Conservation (phyloP, 164 flowering plant genomes). For the Magnolia sinica region DNA sequence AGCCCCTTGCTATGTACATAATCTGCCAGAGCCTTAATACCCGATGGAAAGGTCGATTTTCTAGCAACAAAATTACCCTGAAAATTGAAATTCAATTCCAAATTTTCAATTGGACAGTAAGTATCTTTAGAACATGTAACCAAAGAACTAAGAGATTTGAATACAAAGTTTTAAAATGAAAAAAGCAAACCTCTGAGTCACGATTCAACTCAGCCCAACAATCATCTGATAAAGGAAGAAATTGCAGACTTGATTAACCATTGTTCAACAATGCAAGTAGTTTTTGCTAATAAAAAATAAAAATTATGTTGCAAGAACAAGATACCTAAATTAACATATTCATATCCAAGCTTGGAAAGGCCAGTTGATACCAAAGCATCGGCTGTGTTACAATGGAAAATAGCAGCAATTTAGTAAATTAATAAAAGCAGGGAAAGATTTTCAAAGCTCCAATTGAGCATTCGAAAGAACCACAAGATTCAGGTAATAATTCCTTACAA, state of each 20-base stretch:
- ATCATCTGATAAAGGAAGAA: conserved; percentile 8
- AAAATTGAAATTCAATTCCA: background rate
- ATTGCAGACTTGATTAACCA: background rate
- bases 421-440: background rate
- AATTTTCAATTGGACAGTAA: background rate
- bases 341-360: conserved; percentile 11
- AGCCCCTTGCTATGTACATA: conserved; percentile 65
- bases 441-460: background rate
- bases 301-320: too few relatives aligned
- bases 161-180: background rate
- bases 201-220: conserved; percentile 14
- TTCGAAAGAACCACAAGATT: background rate
- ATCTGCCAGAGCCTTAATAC: conserved; percentile 64
- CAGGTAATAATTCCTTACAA: background rate
- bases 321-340: conserved; percentile 9
- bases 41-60: conserved; percentile 54
- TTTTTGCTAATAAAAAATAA: background rate
- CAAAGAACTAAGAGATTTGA: background rate
- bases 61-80: conserved; percentile 58
- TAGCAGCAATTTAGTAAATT: background rate
- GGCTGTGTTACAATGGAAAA: background rate
- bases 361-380: conserved; percentile 12
- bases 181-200: background rate
- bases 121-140: background rate
- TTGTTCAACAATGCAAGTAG: background rate